These are phyloP conservation scores for Mycena vulgaris DNA, from an alignment of 768 basidiomycete species.

Conservation along the genomic window DNA sequence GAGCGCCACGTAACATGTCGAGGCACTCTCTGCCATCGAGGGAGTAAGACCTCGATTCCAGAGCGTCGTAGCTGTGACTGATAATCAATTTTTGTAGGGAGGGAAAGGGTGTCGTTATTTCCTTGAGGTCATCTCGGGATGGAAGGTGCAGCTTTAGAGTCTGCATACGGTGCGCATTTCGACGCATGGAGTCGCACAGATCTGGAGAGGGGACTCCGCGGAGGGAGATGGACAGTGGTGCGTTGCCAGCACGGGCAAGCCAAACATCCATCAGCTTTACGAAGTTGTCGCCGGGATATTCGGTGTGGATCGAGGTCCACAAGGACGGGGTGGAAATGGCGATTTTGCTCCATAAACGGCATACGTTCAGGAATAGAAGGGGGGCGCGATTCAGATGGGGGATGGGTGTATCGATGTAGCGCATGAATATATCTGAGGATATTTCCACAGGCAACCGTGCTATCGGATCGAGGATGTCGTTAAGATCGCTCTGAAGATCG, in stretches of 20 bases:
- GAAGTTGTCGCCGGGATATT: too few relatives aligned
- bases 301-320: background rate
- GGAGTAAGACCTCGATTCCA: background rate
- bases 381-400: background rate
- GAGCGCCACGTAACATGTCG: background rate
- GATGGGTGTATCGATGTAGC: too few relatives aligned
- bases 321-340: background rate
- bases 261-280: background rate
- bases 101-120: background rate
- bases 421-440: too few relatives aligned
- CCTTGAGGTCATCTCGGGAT: background rate
- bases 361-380: background rate
- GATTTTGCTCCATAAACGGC: background rate
- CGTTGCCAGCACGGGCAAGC: background rate
- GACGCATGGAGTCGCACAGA: background rate
- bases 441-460: too few relatives aligned
- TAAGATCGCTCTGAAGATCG: too few relatives aligned
- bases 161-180: constrained; percentile 1
- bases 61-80: background rate
- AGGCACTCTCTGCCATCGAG: background rate
- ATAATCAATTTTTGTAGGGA: background rate
- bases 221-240: background rate
- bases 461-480: too few relatives aligned
- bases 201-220: background rate
- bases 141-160: background rate